Evolutionary conservation across 2,329 filamentous ascomycete genomes (phyloP).

Genomic region (Cercospora sojina): DNA sequence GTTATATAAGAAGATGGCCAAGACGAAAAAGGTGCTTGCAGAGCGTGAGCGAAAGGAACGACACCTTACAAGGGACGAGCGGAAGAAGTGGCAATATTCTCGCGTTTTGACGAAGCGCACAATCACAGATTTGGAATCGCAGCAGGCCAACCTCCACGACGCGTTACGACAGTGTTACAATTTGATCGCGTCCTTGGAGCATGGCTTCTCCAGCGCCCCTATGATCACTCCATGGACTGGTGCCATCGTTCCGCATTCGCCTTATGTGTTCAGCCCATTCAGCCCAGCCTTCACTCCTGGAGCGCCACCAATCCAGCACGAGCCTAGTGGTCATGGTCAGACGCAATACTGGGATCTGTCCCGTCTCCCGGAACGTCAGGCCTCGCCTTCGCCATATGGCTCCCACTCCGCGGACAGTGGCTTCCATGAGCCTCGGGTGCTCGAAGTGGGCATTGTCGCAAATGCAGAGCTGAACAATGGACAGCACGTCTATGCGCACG

Average conservation of each 20-base stretch:
- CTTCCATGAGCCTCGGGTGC: slow-evolving; percentile 29
- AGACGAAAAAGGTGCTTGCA: slow-evolving; percentile 27
- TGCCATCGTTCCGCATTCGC: slow-evolving; percentile 25
- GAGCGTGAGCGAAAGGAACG: slow-evolving; percentile 25
- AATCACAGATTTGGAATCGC: slow-evolving; percentile 27
- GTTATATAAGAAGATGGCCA: slow-evolving; percentile 33
- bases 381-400: slow-evolving; percentile 23
- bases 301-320: slow-evolving; percentile 6
- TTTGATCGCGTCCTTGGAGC: slow-evolving; percentile 29
- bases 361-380: slow-evolving; percentile 30
- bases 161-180: slow-evolving; percentile 31
- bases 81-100: slow-evolving; percentile 35
- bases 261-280: slow-evolving; percentile 27
- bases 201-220: slow-evolving; percentile 19
- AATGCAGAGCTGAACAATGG: slow-evolving; percentile 18
- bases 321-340: slow-evolving; percentile 13
- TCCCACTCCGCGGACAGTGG: slow-evolving; percentile 32
- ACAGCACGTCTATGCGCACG: slow-evolving; percentile 30
- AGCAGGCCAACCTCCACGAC: slow-evolving; percentile 31
- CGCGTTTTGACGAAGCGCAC: slow-evolving; percentile 26
- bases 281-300: slow-evolving; percentile 25
- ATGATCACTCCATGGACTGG: slow-evolving; percentile 25
- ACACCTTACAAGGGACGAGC: slow-evolving; percentile 29
- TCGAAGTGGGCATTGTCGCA: slow-evolving; percentile 7
- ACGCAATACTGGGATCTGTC: slow-evolving; percentile 36